Percentiles rank a stretch among this genome's conserved stretches.
Conservation (phyloP, 768 basidiomycete species). For the Suillus weaverae region DNA sequence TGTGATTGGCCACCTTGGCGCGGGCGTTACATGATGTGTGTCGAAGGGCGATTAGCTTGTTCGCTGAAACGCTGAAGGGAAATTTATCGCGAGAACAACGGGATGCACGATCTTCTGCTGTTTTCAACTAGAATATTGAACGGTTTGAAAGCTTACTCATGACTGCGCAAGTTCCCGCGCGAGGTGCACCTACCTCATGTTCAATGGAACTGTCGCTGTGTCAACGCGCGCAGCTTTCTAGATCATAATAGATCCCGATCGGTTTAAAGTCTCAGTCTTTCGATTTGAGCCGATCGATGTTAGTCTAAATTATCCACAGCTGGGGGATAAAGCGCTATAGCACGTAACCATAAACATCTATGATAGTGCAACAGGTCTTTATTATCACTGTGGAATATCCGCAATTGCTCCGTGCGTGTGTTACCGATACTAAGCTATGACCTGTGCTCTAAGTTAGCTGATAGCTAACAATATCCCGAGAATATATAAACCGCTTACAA, state of each 20-base stretch:
- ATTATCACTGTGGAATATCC: not conserved
- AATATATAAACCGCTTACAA: constrained; percentile 46
- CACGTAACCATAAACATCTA: not conserved
- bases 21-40: not conserved
- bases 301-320: not conserved
- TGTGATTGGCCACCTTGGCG: not conserved
- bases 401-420: too few species aligned
- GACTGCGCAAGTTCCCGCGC: not conserved
- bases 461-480: not conserved
- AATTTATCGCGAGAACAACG: not conserved
- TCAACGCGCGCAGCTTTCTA: not conserved
- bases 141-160: not conserved
- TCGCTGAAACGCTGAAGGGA: not conserved
- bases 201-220: not conserved
- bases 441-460: not conserved
- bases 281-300: not conserved
- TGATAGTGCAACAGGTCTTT: too few species aligned
- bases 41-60: not conserved
- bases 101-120: not conserved
- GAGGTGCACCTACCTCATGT: not conserved
- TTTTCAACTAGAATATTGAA: not conserved
- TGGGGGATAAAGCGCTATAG: not conserved
- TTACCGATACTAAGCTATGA: not conserved
- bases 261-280: not conserved
- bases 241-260: not conserved